Base-by-base conservation (phyloP, 1,139 yeast species). In the Kurtzmaniella quercitrusa region DNA sequence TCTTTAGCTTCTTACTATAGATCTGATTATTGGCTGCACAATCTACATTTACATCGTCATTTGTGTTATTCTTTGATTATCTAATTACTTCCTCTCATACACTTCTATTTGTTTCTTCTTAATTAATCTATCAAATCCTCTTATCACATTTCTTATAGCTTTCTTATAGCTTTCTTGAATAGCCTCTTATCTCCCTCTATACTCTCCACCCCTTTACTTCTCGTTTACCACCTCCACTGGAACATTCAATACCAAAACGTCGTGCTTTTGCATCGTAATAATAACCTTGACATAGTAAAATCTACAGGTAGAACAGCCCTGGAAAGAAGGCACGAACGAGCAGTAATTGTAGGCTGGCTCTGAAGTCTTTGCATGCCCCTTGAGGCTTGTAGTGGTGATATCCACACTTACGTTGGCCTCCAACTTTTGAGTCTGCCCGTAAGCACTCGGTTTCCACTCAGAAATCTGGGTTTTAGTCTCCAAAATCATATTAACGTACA, bases 311-410 rank as follows among this genome's bases (percentile, higher is more conserved):
- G 53, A 47, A 43, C 65, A 61, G 21, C 52, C 54, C 40, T 60
- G 63, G 46, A 60, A 61, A 23, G 51, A 50, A 7, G 65, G 65
- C 24, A 60, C 62, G 21, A 61, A 46, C 27, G 56, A 51, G 34
- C 51, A 46, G 23, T 45, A 41, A 41, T 55, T 56, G 19, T 51
- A 53, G 6, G 54, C 48, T 24, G 44, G 44, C 7, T 14, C 29
- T n/a, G n/a, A 9, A 12, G n/a, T 36, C 12, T 18, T 19, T 2
- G 27, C 7, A 5, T 19, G n/a, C 14, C 38, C 38, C 16, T 36
- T 36, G 11, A 36, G 16, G 19, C 8, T 14, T n/a, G 38, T 27
- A 4, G 38, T 19, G 2, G 38, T 36, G 3, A 36, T 10, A 12
- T 36, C 38, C 12, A 36, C 24, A 5, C 21, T 18, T 16, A 36